phyloP scores from a whole-genome alignment of 1,284 basidiomycete species.

The Neotropicomus parvogracilis region DNA sequence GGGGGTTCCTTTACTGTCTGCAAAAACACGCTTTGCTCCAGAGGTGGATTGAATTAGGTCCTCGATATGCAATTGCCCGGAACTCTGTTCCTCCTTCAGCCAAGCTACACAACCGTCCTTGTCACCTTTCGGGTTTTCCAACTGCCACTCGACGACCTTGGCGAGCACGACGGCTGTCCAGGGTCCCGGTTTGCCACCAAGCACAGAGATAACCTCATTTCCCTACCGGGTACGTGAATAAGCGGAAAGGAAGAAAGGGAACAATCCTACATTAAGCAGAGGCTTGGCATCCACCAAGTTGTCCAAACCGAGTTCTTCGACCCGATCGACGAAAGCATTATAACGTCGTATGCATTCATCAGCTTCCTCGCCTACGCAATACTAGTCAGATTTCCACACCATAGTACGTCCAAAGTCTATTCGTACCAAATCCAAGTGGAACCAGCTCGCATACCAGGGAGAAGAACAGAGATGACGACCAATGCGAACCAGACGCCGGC shows the following conservation, averaged over 20 bases:
- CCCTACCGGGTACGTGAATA: constrained; percentile 52
- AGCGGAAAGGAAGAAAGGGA: not conserved
- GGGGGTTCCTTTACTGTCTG: constrained; percentile 30
- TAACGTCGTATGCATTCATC: constrained; percentile 55
- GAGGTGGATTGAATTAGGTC: constrained; percentile 23
- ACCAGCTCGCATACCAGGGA: constrained; percentile 72
- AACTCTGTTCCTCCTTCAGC: constrained; percentile 54
- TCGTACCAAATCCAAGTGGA: constrained; percentile 54
- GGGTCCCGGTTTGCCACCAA: constrained; percentile 60
- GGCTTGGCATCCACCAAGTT: constrained; percentile 64
- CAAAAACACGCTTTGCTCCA: constrained; percentile 26
- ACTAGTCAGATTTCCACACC: constrained; percentile 5
- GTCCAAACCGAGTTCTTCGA: constrained; percentile 63
- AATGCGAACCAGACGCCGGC: constrained; percentile 57
- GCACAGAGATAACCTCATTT: constrained; percentile 54
- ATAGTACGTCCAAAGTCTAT: not conserved
- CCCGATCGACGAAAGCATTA: constrained; percentile 56
- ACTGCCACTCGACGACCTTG: constrained; percentile 77
- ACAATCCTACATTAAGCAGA: constrained; percentile 68
- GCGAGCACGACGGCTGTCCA: constrained; percentile 66
- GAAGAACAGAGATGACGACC: constrained; percentile 73
- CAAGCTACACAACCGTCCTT: constrained; percentile 68
- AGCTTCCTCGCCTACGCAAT: constrained; percentile 41
- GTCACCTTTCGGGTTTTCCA: constrained; percentile 65
- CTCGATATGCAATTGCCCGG: constrained; percentile 42